Base-by-base conservation (phyloP, 2,329 filamentous ascomycete species). In the Ciborinia camelliae region DNA sequence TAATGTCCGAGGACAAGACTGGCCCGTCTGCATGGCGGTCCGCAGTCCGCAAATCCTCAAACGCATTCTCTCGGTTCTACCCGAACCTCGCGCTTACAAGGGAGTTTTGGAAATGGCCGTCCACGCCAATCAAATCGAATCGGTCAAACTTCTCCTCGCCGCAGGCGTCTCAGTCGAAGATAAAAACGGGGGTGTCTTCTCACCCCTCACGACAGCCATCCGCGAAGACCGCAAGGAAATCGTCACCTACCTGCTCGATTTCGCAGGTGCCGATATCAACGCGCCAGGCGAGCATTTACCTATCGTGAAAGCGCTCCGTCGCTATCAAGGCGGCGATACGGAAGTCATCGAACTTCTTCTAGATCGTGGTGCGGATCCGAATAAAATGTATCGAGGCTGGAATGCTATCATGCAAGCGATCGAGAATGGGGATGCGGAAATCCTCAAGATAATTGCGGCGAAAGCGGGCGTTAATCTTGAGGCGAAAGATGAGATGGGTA, bases 151-250 rank as follows among this genome's bases (percentile, higher is more conserved):
- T 5, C 67, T 73, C 35, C 54, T 73, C 3, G 71, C 67, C 0
- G 71, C 71, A 1, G 71, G 71, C 1, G 84, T 90, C 23, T 86
- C 81, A 48, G 86, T 90, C 63, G 87, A 90, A 74, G 88, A 89
- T 76, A 87, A 87, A 76, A 90, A 88, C 72, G 87, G 86, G 26
- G 88, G 88, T 62, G 88, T 90, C 57, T 91, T 90, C 77, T 89
- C 86, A 0, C 85, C 86, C 0, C 80, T 90, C 4, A 90, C 87
- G 1, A 88, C 86, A 0, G 86, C 86, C 10, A 84, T 90, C 64
- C 85, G 87, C 15, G 87, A 90, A 74, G 79, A 84, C 32, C 81
- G 81, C 69, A 83, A 81, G 52, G 81, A 83, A 0, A 89, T 90
- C 64, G 85, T 88, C 48, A 75, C 74, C 4, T 90, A 80, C 76